These are phyloP conservation scores for Naganishia onofrii DNA, from an alignment of 768 basidiomycete species.

Conservation along the genomic window DNA sequence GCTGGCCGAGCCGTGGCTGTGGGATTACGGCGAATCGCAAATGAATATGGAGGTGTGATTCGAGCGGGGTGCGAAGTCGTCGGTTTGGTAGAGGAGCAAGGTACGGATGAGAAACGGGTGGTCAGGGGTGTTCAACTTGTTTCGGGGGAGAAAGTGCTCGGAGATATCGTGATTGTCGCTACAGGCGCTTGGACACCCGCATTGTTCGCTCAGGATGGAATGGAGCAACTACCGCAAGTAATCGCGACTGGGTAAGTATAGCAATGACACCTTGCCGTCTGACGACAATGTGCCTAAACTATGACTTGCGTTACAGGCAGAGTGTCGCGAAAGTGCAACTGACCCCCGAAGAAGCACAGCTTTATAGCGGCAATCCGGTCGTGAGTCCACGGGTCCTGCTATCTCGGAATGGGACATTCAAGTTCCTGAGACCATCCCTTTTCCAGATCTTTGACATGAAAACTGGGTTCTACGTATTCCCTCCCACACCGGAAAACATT, in stretches of 20 bases:
- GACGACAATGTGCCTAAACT: neutral
- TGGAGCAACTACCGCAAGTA: conserved; percentile 57
- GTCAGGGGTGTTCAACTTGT: conserved; percentile 62
- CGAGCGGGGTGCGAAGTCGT: conserved; percentile 61
- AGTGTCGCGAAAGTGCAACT: conserved; percentile 74
- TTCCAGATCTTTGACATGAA: conserved; percentile 66
- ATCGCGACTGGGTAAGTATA: conserved; percentile 73
- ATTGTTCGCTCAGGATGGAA: conserved; percentile 62
- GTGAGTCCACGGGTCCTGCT: conserved; percentile 33
- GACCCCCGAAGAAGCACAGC: conserved; percentile 64
- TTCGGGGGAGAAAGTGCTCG: conserved; percentile 58
- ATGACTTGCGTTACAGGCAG: conserved; percentile 59
- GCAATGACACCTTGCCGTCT: too few species aligned
- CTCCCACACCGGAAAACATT: conserved; percentile 54
- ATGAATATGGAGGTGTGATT: conserved; percentile 63
- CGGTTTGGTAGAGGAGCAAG: conserved; percentile 55
- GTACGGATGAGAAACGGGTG: conserved; percentile 42
- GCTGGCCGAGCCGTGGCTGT: conserved; percentile 65
- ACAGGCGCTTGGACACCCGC: conserved; percentile 84
- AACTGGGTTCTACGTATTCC: conserved; percentile 78
- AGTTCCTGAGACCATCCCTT: conserved; percentile 51
- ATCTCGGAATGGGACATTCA: neutral
- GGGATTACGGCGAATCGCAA: conserved; percentile 60
- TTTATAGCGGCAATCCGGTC: conserved; percentile 59
- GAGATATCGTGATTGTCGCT: conserved; percentile 62